A percentile compares a stretch with the other conserved stretches of the same genome.
Conservation (phyloP, 73 alveolate genomes). For the Uronychia setigera region DNA sequence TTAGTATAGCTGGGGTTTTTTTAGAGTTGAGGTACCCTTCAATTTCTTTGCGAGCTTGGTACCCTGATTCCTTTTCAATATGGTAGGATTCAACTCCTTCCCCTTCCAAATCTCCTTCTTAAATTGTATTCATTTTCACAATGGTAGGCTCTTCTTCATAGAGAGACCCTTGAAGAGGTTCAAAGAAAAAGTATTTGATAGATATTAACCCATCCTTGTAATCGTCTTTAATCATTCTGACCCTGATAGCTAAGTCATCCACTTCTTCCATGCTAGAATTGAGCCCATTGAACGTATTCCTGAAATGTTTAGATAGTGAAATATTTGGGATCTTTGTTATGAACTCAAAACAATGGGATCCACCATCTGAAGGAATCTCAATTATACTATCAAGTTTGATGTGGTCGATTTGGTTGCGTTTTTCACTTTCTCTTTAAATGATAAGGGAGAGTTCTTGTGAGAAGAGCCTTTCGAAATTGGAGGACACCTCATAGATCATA, state of each 20-base stretch:
- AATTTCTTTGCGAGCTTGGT: not conserved
- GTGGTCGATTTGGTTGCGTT: not conserved
- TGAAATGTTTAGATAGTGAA: not conserved
- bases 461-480: not conserved
- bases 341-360: not conserved
- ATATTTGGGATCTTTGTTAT: not conserved
- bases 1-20: not conserved
- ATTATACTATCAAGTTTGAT: not conserved
- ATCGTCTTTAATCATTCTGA: not conserved
- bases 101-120: not conserved
- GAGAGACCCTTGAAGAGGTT: not conserved
- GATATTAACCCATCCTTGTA: not conserved
- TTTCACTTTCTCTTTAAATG: not conserved
- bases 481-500: not conserved
- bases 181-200: not conserved
- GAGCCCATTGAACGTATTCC: not conserved
- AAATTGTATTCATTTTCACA: not conserved
- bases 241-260: not conserved
- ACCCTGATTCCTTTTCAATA: not conserved
- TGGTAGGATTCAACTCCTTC: not conserved
- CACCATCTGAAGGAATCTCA: not conserved
- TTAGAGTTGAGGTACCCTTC: not conserved
- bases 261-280: not conserved
- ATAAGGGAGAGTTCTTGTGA: not conserved
- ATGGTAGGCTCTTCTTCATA: not conserved